A percentile compares a stretch with the other conserved stretches of the same genome.
Conservation (phyloP, 1,284 basidiomycete species). For the Calocybe gambosa region DNA sequence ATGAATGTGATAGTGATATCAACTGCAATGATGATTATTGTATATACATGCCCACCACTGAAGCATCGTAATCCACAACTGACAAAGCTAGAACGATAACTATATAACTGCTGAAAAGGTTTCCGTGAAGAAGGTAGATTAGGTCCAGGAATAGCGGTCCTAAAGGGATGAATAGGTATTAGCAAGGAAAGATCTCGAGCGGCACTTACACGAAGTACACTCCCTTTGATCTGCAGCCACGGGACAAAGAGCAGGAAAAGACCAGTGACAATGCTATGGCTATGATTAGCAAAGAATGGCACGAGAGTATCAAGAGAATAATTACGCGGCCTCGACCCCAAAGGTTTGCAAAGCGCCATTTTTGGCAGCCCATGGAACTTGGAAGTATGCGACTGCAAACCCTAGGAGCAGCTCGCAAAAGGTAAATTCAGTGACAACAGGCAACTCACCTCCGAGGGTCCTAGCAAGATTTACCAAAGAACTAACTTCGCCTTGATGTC, state of each 20-base stretch:
- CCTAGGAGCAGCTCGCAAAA: slow-evolving; percentile 20
- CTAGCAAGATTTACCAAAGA: slow-evolving; percentile 55
- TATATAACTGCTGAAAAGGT: background rate
- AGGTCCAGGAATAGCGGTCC: slow-evolving; percentile 14
- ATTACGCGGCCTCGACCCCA: slow-evolving; percentile 52
- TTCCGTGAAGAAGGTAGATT: background rate
- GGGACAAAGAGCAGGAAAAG: slow-evolving; percentile 52
- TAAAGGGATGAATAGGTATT: background rate
- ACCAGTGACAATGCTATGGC: slow-evolving; percentile 27
- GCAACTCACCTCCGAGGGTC: slow-evolving; percentile 39
- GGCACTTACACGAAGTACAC: slow-evolving; percentile 36
- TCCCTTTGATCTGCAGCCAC: slow-evolving; percentile 44
- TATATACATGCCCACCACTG: too few species aligned
- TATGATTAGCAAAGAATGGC: background rate
- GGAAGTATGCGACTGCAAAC: slow-evolving; percentile 60
- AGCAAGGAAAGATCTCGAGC: background rate
- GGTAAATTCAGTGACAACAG: background rate
- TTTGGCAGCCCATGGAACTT: slow-evolving; percentile 52
- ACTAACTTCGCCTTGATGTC: slow-evolving; percentile 54
- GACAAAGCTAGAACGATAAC: background rate
- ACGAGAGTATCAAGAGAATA: slow-evolving; percentile 3
- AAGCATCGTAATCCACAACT: too few species aligned
- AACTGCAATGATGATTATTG: too few species aligned
- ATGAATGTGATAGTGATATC: too few species aligned
- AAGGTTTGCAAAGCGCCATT: slow-evolving; percentile 52